Conservation (phyloP, 345 rosid genomes). For the Populus ilicifolia region DNA sequence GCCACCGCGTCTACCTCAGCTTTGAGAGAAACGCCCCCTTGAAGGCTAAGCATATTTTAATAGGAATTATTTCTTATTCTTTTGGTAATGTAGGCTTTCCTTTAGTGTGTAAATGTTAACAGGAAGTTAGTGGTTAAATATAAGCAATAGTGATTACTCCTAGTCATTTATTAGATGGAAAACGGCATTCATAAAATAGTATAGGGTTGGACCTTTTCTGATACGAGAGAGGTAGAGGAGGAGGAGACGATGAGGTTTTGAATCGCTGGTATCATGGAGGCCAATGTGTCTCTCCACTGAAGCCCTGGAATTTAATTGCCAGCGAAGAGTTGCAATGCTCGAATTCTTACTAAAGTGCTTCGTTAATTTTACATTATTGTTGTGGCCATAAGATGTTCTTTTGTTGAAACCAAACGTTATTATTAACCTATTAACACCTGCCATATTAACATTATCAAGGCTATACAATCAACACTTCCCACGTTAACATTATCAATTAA, state of each 20-base stretch:
- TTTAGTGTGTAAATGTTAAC: not conserved
- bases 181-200: not conserved
- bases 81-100: not conserved
- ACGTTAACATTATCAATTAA: no score
- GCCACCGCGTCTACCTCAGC: slow-evolving; percentile 35
- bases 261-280: not conserved
- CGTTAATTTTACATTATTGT: no score
- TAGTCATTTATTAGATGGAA: not conserved
- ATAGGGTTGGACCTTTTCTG: no score
- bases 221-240: not conserved
- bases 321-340: not conserved
- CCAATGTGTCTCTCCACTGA: not conserved
- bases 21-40: slow-evolving; percentile 23
- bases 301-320: not conserved
- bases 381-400: not conserved
- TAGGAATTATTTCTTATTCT: not conserved
- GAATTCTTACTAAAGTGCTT: not conserved
- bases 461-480: no score
- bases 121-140: not conserved
- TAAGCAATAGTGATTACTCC: not conserved
- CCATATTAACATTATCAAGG: no score
- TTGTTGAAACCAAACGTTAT: not conserved
- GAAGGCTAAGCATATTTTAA: not conserved
- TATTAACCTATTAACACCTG: no score
- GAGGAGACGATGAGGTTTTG: not conserved